Conservation (phyloP, 192 early-diverging fungal genomes). For the Coemansia umbellata region DNA sequence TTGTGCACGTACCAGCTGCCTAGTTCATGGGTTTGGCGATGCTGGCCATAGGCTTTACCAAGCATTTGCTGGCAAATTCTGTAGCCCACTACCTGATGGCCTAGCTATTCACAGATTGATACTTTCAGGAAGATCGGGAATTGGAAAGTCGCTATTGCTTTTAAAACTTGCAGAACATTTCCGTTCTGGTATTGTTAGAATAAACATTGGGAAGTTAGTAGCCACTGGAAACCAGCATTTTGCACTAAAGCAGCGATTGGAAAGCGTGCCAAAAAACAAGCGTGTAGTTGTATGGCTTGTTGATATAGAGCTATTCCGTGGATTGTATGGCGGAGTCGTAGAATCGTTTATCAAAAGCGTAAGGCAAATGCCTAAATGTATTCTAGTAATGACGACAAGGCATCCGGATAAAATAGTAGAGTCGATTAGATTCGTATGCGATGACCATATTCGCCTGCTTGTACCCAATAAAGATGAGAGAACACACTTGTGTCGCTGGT, state of each 20-base stretch:
- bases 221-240: conserved; percentile 31
- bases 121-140: conserved; percentile 43
- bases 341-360: conserved; percentile 10
- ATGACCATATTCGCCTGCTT: conserved; percentile 36
- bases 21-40: conserved; percentile 41
- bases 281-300: conserved; percentile 32
- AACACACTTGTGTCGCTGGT: conserved; percentile 23
- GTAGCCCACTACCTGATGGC: background rate
- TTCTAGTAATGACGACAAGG: conserved; percentile 46
- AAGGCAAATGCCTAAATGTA: conserved; percentile 12
- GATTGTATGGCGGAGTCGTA: conserved; percentile 25
- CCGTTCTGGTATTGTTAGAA: conserved; percentile 3
- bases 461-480: conserved; percentile 26
- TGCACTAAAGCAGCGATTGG: conserved; percentile 13
- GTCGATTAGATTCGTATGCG: conserved; percentile 28
- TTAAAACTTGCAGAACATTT: conserved; percentile 12
- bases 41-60: conserved; percentile 26
- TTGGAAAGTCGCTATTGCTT: conserved; percentile 45
- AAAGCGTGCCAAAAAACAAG: background rate
- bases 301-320: conserved; percentile 35
- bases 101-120: conserved; percentile 22
- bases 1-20: background rate
- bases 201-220: conserved; percentile 29
- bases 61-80: conserved; percentile 20
- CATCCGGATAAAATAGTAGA: conserved; percentile 25